Evolutionary conservation across 2,329 filamentous ascomycete species (phyloP), one percentile per base, ranked within the genome.

Genomic region (Sporothrix variecibatus): DNA sequence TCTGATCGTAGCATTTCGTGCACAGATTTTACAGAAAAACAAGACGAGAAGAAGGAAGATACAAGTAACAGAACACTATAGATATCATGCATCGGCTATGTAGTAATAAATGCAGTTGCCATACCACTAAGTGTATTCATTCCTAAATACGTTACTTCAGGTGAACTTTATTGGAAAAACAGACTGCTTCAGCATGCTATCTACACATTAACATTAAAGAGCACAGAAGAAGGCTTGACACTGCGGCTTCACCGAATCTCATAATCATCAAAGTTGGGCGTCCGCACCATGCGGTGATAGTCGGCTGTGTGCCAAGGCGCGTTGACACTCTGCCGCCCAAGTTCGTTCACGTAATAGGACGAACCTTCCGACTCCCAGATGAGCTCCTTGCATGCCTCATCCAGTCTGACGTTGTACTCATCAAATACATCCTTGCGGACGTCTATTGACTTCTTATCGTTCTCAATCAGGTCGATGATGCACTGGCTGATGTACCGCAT

Each of bases 401-500:
- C 51, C n/a, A 56, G n/a, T 11, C 51, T 23, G 51, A 4, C 23
- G 6, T 56, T 23, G 51, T 56, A 56, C 51, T 26, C 51, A 8
- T 56, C 51, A 26, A 26, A 56, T 6, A 56, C 51, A 26, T 56
- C 51, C 51, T 56, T 56, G n/a, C 23, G n/a, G 51, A 4, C 6
- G 51, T 56, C 51, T n/a, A 56, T 56, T 9, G 51, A 56, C 51
- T 56, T 56, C n/a, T 56, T 56, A n/a, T 56, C n/a, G 51, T 23
- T 56, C n/a, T 56, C 51, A 56, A 56, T 56, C 51, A 26, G n/a
- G 51, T 56, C 8, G n/a, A 56, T 26, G 11, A 56, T 56, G n/a
- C 51, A 56, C 51, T 56, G 51, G 51, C 51, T 56, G 51, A 56
- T 56, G 7, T 56, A 56, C n/a, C 51, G 51, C 51, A 56, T 56